Percentiles rank a stretch among this genome's conserved stretches.
Evolutionary conservation across 106 monocot genomes (phyloP).

Genomic region (Narthecium ossifragum): DNA sequence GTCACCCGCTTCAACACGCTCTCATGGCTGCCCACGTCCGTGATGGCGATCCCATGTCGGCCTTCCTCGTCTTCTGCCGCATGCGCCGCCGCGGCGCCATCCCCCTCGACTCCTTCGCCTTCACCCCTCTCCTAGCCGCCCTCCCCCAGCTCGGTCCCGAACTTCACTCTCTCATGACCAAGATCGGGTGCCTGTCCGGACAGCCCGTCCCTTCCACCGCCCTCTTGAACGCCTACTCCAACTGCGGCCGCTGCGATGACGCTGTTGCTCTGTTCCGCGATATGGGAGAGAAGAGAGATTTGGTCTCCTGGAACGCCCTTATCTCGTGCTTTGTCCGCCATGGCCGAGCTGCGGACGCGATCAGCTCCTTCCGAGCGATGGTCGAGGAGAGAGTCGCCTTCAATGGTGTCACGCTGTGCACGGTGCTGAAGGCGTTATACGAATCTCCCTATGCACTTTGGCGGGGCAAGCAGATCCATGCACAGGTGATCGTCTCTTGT

Average conservation of each 20-base stretch:
- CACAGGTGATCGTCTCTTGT: slow-evolving; percentile 6
- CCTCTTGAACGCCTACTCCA: slow-evolving; percentile 31
- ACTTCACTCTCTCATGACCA: slow-evolving; percentile 25
- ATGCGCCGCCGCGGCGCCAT: slow-evolving; percentile 12
- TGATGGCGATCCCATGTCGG: slow-evolving; percentile 1
- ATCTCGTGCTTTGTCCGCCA: slow-evolving; percentile 27
- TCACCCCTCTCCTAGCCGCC: slow-evolving; percentile 11
- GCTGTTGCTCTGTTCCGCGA: slow-evolving; percentile 40
- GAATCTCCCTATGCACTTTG: not conserved
- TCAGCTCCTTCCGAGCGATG: slow-evolving; percentile 29
- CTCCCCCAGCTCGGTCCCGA: slow-evolving; percentile 6
- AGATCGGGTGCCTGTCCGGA: slow-evolving; percentile 12
- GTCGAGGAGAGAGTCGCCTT: slow-evolving; percentile 2
- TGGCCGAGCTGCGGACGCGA: slow-evolving; percentile 3
- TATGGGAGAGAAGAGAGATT: slow-evolving; percentile 31
- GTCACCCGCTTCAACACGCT: slow-evolving; percentile 3
- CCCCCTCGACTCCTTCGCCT: slow-evolving; percentile 26
- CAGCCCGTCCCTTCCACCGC: slow-evolving; percentile 39
- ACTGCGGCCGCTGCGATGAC: slow-evolving; percentile 9
- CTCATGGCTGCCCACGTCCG: not conserved
- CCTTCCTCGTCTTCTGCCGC: slow-evolving; percentile 16
- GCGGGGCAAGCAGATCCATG: slow-evolving; percentile 34
- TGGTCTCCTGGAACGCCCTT: slow-evolving; percentile 45
- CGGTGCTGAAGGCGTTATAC: slow-evolving; percentile 38
- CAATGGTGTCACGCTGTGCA: slow-evolving; percentile 35